Base-by-base conservation (phyloP, 345 rosid species). In the Capsella bursapastoris region DNA sequence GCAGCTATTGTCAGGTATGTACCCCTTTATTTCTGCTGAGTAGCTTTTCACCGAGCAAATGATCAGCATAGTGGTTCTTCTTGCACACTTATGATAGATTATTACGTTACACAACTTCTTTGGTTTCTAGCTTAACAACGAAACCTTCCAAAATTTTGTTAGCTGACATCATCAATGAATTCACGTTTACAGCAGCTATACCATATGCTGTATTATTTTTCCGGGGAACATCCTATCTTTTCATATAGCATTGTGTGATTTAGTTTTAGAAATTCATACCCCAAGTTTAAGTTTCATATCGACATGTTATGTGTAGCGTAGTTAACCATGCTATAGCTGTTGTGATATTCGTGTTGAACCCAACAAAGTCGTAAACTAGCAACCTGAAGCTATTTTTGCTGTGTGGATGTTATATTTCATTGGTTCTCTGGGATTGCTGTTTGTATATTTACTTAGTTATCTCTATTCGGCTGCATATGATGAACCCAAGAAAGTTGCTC, bases 1-100 rank as follows among this genome's bases (percentile, higher is more conserved):
- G 73, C 79, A 44, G 50, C 64, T 68, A 51, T 43, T 22, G 32
- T 68, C 48, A 68, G 57, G 74, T 57, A 68, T 75, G 69, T 35
- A 61, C 34, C 16, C 29, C 31, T 58, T 45, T 57, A 52, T 40
- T 66, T 27, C 13, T 57, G 32, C 51, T 25, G 35, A n/a, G 50
- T 73, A 55, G 70, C 31, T 22, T 72, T 44, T 44, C 48, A 47
- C 38, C 14, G n/a, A 70, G 57, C 14, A 44, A 57, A 32, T 43
- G 47, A 38, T 40, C 50, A 25, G 12, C 50, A 52, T 6, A 40
- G 16, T 29, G 16, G 31, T 55, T 40, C 37, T 41, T 14, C 40
- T 8, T 0, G 32, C 16, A 44, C 18, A 16, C 63, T 7, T 15
- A 12, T 18, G 4, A 12, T 64, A 31, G 71, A 51, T 14, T 25